Evolutionary conservation across 139 green algal genomes (phyloP).

Genomic region (Chlorella vulgaris): DNA sequence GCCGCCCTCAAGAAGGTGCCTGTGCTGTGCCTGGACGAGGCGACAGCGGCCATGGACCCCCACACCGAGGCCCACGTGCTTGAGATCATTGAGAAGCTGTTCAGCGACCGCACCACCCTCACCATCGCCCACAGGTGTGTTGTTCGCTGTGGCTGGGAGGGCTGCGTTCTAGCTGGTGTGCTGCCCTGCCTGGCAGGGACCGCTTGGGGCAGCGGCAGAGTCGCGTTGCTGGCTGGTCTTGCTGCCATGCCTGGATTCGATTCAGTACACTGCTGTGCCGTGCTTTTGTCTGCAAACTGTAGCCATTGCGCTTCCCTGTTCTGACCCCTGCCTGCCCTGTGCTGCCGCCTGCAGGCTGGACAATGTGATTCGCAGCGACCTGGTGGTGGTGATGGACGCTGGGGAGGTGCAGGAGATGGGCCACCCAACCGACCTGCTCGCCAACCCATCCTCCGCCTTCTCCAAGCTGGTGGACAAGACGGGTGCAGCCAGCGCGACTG

Average conservation of each 20-base stretch:
- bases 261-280: not conserved
- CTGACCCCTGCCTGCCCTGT: constrained; percentile 31
- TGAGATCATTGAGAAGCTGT: constrained; percentile 57
- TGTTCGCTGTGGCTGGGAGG: constrained; percentile 9
- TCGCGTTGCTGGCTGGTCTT: too few relatives aligned
- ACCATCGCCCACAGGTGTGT: constrained; percentile 63
- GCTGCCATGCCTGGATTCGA: too few relatives aligned
- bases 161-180: not conserved
- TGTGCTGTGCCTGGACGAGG: constrained; percentile 90
- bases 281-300: too few relatives aligned
- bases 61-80: constrained; percentile 62
- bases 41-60: constrained; percentile 70
- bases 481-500: constrained; percentile 45
- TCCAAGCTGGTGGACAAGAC: constrained; percentile 64
- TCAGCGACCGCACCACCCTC: constrained; percentile 59
- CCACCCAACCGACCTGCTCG: constrained; percentile 17
- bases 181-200: not conserved
- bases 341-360: constrained; percentile 46
- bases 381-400: constrained; percentile 48
- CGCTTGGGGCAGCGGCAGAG: too few relatives aligned
- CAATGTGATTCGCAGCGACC: constrained; percentile 38
- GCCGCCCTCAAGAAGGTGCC: constrained; percentile 72
- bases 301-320: not conserved
- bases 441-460: constrained; percentile 55
- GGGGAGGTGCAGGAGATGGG: constrained; percentile 57